These are phyloP conservation scores for Bretschneidera sinensis DNA, from an alignment of 345 rosid genomes.

Conservation along the genomic window DNA sequence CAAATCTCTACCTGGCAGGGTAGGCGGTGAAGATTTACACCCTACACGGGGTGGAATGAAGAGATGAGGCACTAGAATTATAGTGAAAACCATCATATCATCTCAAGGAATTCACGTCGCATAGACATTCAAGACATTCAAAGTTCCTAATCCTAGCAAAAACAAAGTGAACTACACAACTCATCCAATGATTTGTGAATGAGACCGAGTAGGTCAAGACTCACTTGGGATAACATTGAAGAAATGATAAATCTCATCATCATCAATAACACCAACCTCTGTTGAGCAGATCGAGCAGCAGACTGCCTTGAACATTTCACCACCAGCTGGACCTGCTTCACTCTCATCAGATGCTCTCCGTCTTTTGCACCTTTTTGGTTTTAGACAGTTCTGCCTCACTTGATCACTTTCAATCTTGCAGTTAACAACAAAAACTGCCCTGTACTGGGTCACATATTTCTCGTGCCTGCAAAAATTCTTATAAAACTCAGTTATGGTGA, in stretches of 20 bases:
- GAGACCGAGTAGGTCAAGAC: conserved; percentile 26
- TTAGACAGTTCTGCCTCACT: conserved; percentile 19
- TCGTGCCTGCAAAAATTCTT: conserved; percentile 54
- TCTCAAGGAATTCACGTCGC: too few species aligned
- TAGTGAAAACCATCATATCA: too few species aligned
- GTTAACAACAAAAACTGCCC: conserved; percentile 70
- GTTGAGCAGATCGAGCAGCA: conserved; percentile 64
- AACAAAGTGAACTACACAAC: background rate
- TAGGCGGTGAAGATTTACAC: too few species aligned
- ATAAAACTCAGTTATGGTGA: conserved; percentile 12
- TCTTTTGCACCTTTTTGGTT: conserved; percentile 35
- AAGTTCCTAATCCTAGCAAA: background rate
- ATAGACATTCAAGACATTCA: too few species aligned
- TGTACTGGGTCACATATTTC: conserved; percentile 63
- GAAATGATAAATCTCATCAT: conserved; percentile 77
- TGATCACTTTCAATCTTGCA: conserved; percentile 40
- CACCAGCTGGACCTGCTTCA: conserved; percentile 19
- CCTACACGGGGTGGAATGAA: too few species aligned
- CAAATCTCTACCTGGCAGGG: too few species aligned
- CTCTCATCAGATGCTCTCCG: conserved; percentile 29
- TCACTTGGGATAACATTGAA: conserved; percentile 76
- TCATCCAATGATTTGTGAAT: background rate
- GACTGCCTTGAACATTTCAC: conserved; percentile 36
- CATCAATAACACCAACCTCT: conserved; percentile 59
- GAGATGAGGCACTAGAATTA: too few species aligned